Evolutionary conservation across 129 eudicot genomes (phyloP).

Genomic region (Oenanthe sinensis): DNA sequence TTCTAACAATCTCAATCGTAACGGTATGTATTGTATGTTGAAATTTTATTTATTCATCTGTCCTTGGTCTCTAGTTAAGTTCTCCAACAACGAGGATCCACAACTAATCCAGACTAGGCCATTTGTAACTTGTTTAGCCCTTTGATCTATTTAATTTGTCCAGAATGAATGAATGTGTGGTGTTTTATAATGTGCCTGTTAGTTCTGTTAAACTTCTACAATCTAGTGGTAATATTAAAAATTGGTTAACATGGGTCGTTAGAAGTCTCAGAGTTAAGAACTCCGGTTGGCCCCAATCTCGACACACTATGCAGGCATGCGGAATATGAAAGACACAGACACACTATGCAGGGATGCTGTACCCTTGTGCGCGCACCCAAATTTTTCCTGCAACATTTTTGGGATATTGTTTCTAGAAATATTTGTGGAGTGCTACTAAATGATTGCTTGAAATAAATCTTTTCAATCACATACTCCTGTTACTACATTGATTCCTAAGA

Average conservation of each 20-base stretch:
- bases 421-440: background rate
- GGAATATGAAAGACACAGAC: too few species aligned
- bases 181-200: background rate
- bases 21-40: background rate
- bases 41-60: background rate
- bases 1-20: background rate
- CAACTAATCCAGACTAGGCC: background rate
- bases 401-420: background rate
- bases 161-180: slow-evolving; percentile 2
- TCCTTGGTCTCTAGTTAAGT: slow-evolving; percentile 2
- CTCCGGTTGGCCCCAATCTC: background rate
- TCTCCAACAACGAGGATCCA: background rate
- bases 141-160: background rate
- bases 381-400: background rate
- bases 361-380: too few species aligned
- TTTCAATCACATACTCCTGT: too few species aligned
- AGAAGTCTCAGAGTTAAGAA: background rate
- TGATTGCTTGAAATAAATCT: too few species aligned
- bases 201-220: background rate
- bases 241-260: background rate
- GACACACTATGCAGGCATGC: too few species aligned
- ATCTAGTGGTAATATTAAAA: background rate
- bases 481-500: too few species aligned
- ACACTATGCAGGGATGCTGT: background rate
- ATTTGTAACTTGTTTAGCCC: slow-evolving; percentile 9